Evolutionary conservation across 2,329 filamentous ascomycete genomes (phyloP).

Genomic region (Talaromyces sp.): DNA sequence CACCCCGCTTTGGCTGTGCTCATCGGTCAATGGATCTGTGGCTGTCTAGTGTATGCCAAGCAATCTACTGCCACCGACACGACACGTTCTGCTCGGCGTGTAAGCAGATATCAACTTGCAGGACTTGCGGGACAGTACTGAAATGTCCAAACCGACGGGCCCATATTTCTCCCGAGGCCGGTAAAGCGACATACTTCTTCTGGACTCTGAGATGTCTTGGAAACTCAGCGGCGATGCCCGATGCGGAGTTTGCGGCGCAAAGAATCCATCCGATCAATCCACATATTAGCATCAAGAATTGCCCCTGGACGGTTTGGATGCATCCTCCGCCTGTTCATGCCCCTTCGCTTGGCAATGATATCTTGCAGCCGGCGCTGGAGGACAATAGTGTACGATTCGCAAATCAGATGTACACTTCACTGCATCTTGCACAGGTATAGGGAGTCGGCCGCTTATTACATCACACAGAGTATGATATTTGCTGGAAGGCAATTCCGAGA

Average conservation of each 20-base stretch:
- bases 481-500: not conserved
- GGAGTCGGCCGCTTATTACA: not conserved
- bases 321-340: constrained; percentile 36
- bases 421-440: constrained; percentile 25
- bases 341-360: constrained; percentile 35
- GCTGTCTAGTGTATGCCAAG: constrained; percentile 41
- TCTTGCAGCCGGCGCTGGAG: constrained; percentile 35
- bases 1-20: constrained; percentile 42
- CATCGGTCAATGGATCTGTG: constrained; percentile 43
- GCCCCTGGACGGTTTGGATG: constrained; percentile 41
- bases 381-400: constrained; percentile 29
- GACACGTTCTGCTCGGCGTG: constrained; percentile 37
- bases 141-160: constrained; percentile 38
- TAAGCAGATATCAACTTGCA: constrained; percentile 38
- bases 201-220: constrained; percentile 38
- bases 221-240: constrained; percentile 28
- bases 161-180: constrained; percentile 27
- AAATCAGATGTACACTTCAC: constrained; percentile 38
- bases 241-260: constrained; percentile 36
- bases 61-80: constrained; percentile 36
- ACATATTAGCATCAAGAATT: constrained; percentile 36
- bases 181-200: constrained; percentile 37
- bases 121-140: constrained; percentile 34
- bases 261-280: constrained; percentile 40
- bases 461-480: not conserved